Percentiles rank a stretch among this genome's conserved stretches.
Conservation (phyloP, 2,329 filamentous ascomycete species). For the Pezicula neosporulosa region DNA sequence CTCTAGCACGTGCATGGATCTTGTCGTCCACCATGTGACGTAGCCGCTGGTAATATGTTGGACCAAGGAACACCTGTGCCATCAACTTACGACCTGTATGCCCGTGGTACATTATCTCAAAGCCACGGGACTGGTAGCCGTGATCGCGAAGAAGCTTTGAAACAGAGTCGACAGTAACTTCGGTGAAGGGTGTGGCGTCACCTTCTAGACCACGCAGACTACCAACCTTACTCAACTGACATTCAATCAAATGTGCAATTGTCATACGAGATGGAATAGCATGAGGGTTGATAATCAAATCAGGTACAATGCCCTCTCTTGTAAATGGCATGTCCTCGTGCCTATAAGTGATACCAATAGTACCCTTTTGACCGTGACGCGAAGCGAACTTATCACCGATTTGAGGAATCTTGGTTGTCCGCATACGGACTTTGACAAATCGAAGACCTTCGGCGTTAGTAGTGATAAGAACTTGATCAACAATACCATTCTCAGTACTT, state of each 20-base stretch:
- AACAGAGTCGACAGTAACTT: constrained; percentile 92
- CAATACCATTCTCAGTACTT: constrained; percentile 94
- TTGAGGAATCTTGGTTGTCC: constrained; percentile 96
- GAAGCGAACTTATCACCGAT: constrained; percentile 99
- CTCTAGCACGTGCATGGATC: constrained; percentile 97
- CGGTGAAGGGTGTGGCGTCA: constrained; percentile 96
- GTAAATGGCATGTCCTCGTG: constrained; percentile 99
- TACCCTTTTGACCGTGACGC: constrained; percentile 98
- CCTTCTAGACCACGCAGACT: constrained; percentile 92
- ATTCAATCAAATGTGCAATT: constrained; percentile 99
- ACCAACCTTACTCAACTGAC: constrained; percentile 92
- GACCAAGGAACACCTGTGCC: constrained; percentile 93
- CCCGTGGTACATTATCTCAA: constrained; percentile 98
- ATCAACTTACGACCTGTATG: constrained; percentile 93
- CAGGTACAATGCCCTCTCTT: constrained; percentile 83
- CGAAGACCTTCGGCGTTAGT: constrained; percentile 92
- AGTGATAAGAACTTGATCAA: constrained; percentile 89
- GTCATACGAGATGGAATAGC: constrained; percentile 99
- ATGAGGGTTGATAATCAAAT: constrained; percentile 98
- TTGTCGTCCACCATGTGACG: constrained; percentile 99
- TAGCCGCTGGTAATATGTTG: constrained; percentile 97
- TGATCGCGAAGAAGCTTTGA: constrained; percentile 82
- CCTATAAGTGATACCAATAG: constrained; percentile 96
- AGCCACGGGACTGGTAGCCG: constrained; percentile 94
- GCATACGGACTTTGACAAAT: constrained; percentile 95